A percentile compares a stretch with the other conserved stretches of the same genome.
phyloP scores from a whole-genome alignment of 192 early-diverging fungal species.

The Umbelopsis isabellina region DNA sequence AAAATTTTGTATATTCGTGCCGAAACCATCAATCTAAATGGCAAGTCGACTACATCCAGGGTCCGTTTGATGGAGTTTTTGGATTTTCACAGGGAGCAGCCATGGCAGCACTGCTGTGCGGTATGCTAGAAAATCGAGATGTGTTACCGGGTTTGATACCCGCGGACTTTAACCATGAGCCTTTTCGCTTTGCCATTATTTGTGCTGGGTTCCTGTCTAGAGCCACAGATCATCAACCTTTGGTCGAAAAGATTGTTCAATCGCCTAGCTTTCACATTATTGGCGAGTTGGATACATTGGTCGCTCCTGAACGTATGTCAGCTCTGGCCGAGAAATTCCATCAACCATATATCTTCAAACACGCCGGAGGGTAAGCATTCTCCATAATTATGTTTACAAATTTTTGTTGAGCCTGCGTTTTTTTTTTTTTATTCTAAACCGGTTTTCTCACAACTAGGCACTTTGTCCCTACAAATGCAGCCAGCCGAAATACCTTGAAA shows the following conservation, averaged over 20 bases:
- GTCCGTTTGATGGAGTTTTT: slow-evolving; percentile 60
- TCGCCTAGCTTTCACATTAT: slow-evolving; percentile 45
- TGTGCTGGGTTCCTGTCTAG: slow-evolving; percentile 49
- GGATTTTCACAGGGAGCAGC: slow-evolving; percentile 61
- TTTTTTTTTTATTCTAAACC: background rate
- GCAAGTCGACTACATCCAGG: slow-evolving; percentile 29
- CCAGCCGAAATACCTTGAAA: slow-evolving; percentile 11
- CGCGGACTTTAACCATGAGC: slow-evolving; percentile 42
- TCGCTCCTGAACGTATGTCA: slow-evolving; percentile 29
- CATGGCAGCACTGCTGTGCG: slow-evolving; percentile 49
- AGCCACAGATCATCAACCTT: slow-evolving; percentile 22
- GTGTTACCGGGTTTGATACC: slow-evolving; percentile 22
- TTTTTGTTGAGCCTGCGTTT: no score
- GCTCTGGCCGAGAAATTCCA: slow-evolving; percentile 24
- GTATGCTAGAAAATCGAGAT: slow-evolving; percentile 40
- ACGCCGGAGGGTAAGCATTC: slow-evolving; percentile 43
- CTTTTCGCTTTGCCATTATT: slow-evolving; percentile 52
- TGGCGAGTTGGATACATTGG: slow-evolving; percentile 39
- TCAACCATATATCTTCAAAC: slow-evolving; percentile 26
- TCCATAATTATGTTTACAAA: background rate
- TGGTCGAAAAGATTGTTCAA: slow-evolving; percentile 19
- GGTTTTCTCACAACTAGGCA: background rate
- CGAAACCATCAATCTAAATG: no score
- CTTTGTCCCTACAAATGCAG: slow-evolving; percentile 15
- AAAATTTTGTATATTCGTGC: background rate